Evolutionary conservation across 139 green algal species (phyloP).

Genomic region (Penium margaritaceum): DNA sequence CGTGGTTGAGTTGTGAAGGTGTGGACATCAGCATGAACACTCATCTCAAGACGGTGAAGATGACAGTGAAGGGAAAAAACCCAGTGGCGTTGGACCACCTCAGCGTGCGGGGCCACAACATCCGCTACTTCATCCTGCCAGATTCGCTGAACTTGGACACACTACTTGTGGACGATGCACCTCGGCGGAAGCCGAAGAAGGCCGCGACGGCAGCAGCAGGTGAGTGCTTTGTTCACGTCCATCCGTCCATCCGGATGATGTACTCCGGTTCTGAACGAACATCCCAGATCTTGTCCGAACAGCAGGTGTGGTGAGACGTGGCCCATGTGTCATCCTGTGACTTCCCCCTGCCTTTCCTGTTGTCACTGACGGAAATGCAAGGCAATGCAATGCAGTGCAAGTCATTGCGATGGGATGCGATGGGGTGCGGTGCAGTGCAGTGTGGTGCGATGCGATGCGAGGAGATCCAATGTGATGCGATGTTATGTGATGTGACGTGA

Average conservation of each 20-base stretch:
- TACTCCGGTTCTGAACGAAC: background rate
- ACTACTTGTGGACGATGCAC: slow-evolving; percentile 90
- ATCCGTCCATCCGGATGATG: slow-evolving; percentile 15
- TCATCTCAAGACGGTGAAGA: slow-evolving; percentile 90
- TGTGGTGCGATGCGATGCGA: too few species aligned
- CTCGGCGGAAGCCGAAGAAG: slow-evolving; percentile 77
- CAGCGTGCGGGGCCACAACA: slow-evolving; percentile 77
- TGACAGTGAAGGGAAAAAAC: slow-evolving; percentile 85
- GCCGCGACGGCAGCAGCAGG: slow-evolving; percentile 41
- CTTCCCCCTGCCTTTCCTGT: too few species aligned
- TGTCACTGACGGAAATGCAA: too few species aligned
- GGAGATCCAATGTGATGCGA: too few species aligned
- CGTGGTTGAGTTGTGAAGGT: too few species aligned
- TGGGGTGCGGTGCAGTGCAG: too few species aligned
- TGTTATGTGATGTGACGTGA: too few species aligned
- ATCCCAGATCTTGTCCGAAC: background rate
- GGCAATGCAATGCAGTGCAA: too few species aligned
- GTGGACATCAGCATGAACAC: slow-evolving; percentile 99
- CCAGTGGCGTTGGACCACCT: slow-evolving; percentile 79
- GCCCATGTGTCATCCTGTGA: background rate
- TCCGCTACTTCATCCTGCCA: slow-evolving; percentile 93
- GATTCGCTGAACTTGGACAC: slow-evolving; percentile 97
- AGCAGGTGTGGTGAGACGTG: background rate
- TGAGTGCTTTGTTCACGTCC: slow-evolving; percentile 14
- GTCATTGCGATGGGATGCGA: too few species aligned